Evolutionary conservation across 345 rosid species (phyloP).

Genomic region (Luvunga scandens): DNA sequence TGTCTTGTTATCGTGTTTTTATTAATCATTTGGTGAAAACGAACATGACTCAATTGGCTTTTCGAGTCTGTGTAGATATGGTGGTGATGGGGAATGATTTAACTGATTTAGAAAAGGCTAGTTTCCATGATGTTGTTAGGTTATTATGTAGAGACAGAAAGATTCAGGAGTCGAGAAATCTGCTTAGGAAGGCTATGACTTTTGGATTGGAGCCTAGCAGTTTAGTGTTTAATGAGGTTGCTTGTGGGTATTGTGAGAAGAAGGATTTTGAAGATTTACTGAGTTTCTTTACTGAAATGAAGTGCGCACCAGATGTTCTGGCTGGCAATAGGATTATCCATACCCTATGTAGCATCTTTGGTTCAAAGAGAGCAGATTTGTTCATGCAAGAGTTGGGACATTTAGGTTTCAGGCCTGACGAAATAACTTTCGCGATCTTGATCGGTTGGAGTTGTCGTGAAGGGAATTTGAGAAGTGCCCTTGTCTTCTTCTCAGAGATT

Average conservation of each 20-base stretch:
- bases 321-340: constrained; percentile 61
- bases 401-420: constrained; percentile 57
- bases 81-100: constrained; percentile 28
- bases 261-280: constrained; percentile 71
- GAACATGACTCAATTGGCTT: constrained; percentile 45
- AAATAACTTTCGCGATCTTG: constrained; percentile 64
- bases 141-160: constrained; percentile 59
- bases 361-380: constrained; percentile 49
- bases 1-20: constrained; percentile 40
- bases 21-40: constrained; percentile 46
- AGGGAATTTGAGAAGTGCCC: constrained; percentile 49
- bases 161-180: constrained; percentile 63
- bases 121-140: constrained; percentile 41
- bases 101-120: constrained; percentile 23
- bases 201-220: constrained; percentile 43
- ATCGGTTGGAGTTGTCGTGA: constrained; percentile 67
- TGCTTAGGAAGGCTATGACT: constrained; percentile 49
- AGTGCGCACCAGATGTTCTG: constrained; percentile 37
- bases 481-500: constrained; percentile 50
- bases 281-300: constrained; percentile 47
- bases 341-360: constrained; percentile 46
- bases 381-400: constrained; percentile 55
- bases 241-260: constrained; percentile 61
- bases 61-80: constrained; percentile 56
- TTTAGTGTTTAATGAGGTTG: constrained; percentile 43